These are phyloP conservation scores for Alloascoidea africana DNA, from an alignment of 805 yeast genomes.

Conservation along the genomic window DNA sequence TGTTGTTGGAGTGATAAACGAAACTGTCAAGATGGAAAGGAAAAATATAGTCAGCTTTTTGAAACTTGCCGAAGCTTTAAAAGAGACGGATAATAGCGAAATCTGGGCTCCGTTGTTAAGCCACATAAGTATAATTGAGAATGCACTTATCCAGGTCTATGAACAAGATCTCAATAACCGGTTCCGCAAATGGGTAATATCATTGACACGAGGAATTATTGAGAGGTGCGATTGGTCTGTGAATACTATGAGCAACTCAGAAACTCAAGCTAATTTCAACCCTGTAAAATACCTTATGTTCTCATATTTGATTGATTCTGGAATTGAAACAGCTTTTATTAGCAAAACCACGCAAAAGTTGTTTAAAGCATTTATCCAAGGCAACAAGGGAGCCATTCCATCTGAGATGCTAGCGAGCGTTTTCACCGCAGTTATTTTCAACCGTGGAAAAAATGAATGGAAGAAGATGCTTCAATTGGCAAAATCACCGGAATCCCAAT, in stretches of 20 bases:
- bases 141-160: neutral
- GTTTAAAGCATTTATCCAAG: conserved; percentile 8
- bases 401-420: neutral
- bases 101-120: neutral
- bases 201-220: too few relatives aligned
- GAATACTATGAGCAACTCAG: too few relatives aligned
- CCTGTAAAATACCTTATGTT: too few relatives aligned
- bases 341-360: neutral
- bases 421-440: neutral
- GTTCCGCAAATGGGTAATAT: neutral
- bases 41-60: neutral
- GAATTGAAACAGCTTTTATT: conserved; percentile 18
- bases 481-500: neutral
- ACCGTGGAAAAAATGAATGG: neutral
- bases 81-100: neutral
- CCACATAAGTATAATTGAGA: neutral
- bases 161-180: neutral
- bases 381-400: neutral
- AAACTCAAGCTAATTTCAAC: too few relatives aligned
- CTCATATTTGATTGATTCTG: too few relatives aligned
- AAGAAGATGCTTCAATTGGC: neutral
- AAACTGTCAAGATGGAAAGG: neutral
- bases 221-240: too few relatives aligned
- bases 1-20: neutral
- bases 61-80: neutral